Evolutionary conservation across 1,139 yeast species (phyloP).

Genomic region (Trichomonascaceae sp.): DNA sequence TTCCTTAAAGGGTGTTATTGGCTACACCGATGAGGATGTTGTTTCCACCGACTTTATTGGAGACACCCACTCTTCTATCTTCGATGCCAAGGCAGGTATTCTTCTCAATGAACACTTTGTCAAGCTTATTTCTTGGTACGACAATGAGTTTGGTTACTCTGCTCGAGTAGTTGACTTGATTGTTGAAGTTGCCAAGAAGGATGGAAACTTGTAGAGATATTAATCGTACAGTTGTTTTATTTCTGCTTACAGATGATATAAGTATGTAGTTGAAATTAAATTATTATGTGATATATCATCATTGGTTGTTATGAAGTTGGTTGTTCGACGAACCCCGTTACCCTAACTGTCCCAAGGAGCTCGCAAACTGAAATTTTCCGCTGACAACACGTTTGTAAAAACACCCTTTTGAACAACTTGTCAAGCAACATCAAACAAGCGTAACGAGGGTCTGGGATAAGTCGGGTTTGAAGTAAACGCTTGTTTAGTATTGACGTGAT

Average conservation of each 20-base stretch:
- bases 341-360: not conserved
- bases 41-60: conserved; percentile 81
- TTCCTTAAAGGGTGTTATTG: conserved; percentile 66
- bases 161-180: conserved; percentile 85
- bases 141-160: conserved; percentile 88
- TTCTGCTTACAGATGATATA: not conserved
- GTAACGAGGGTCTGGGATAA: not conserved
- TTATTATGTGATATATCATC: not conserved
- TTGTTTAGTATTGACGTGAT: not conserved
- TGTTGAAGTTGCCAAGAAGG: conserved; percentile 56
- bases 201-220: conserved; percentile 25
- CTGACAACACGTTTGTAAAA: not conserved
- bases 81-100: conserved; percentile 82
- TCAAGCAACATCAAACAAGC: not conserved
- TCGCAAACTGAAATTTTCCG: not conserved
- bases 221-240: not conserved
- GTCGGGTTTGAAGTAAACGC: not conserved
- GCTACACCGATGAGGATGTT: conserved; percentile 83
- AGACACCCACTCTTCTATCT: conserved; percentile 72
- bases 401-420: not conserved
- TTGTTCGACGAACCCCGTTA: not conserved
- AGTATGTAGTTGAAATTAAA: not conserved
- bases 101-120: conserved; percentile 75
- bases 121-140: conserved; percentile 86
- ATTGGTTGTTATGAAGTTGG: no score